phyloP scores from a whole-genome alignment of 1,284 basidiomycete genomes.

The Leucoagaricus sp. region DNA sequence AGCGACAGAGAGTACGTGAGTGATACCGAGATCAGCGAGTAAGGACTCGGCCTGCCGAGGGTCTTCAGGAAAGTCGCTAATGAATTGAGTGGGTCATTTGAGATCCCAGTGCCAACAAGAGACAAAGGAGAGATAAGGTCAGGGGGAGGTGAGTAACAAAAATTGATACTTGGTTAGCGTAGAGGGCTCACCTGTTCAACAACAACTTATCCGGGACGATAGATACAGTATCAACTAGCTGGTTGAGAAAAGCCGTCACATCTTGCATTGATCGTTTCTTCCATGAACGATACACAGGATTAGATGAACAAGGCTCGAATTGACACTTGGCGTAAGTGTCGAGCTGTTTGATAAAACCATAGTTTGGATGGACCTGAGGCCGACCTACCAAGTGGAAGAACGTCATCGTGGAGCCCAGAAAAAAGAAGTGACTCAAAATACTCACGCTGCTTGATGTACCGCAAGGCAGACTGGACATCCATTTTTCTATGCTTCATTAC shows the following conservation, averaged over 20 bases:
- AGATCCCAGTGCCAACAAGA: not conserved
- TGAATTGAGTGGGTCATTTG: not conserved
- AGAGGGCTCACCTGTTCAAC: slow-evolving; percentile 43
- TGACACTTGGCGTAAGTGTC: slow-evolving; percentile 52
- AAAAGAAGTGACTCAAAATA: not conserved
- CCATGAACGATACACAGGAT: slow-evolving; percentile 54
- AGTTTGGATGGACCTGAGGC: slow-evolving; percentile 59
- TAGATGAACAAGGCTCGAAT: slow-evolving; percentile 42
- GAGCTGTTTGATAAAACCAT: slow-evolving; percentile 63
- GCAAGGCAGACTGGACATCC: slow-evolving; percentile 44
- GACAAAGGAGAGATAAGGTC: not conserved
- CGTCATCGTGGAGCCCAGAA: not conserved
- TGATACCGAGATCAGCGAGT: slow-evolving; percentile 48
- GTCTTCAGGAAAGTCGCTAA: slow-evolving; percentile 57
- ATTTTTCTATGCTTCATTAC: slow-evolving; percentile 56
- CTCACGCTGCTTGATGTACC: slow-evolving; percentile 51
- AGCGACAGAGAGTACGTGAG: slow-evolving; percentile 52
- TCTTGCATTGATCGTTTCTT: slow-evolving; percentile 53
- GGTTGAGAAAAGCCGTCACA: slow-evolving; percentile 50
- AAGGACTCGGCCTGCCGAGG: slow-evolving; percentile 49
- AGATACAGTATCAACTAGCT: slow-evolving; percentile 48
- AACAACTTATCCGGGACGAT: slow-evolving; percentile 49
- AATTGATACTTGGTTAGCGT: not conserved
- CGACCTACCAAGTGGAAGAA: slow-evolving; percentile 38
- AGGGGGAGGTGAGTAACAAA: not conserved